Conservation (phyloP, 2,329 filamentous ascomycete genomes). For the Pseudogymnoascus verrucosus region DNA sequence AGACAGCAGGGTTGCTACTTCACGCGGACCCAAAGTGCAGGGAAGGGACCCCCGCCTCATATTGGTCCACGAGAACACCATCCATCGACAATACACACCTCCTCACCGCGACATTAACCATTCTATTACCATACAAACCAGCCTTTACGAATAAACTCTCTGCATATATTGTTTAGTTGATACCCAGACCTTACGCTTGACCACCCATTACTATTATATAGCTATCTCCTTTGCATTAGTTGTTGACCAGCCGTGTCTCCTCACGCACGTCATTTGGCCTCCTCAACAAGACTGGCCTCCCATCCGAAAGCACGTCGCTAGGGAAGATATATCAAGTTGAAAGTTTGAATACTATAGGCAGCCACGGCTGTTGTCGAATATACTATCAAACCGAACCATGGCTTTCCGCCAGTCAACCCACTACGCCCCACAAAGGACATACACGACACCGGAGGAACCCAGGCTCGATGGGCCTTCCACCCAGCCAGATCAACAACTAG, state of each 20-base stretch:
- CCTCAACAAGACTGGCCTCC: not conserved
- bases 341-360: not conserved
- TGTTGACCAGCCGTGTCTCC: not conserved
- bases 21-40: not conserved
- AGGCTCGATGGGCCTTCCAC: constrained; percentile 18
- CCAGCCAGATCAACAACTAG: constrained; percentile 36
- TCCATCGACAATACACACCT: not conserved
- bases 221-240: not conserved
- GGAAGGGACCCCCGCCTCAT: constrained; percentile 6
- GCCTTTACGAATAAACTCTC: not conserved
- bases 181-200: not conserved
- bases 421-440: constrained; percentile 42
- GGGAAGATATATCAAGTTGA: not conserved
- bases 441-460: constrained; percentile 33
- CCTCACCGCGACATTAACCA: constrained; percentile 1
- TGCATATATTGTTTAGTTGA: not conserved
- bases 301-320: not conserved
- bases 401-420: constrained; percentile 54
- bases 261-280: not conserved
- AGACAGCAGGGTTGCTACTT: constrained; percentile 6
- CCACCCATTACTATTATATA: not conserved
- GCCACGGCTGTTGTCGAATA: not conserved
- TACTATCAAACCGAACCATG: constrained; percentile 30
- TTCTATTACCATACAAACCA: not conserved
- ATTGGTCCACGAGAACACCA: constrained; percentile 6